Conservation (phyloP, 768 basidiomycete species). For the Pleurotus pulmonarius region DNA sequence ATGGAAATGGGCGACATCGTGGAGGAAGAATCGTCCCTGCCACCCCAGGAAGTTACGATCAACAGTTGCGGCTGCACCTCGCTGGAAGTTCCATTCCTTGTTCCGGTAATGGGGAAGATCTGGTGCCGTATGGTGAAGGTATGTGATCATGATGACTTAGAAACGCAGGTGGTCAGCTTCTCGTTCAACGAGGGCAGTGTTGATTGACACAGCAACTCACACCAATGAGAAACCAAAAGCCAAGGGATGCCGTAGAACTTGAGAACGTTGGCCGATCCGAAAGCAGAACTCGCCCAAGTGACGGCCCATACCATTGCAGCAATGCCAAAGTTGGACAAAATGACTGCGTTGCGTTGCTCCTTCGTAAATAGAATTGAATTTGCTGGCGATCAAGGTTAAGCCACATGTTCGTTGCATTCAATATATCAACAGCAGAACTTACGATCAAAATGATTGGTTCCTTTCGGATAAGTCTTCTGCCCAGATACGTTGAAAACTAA, state of each 20-base stretch:
- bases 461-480: slow-evolving; percentile 53
- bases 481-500: slow-evolving; percentile 61
- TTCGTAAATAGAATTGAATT: slow-evolving; percentile 54
- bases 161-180: slow-evolving; percentile 1
- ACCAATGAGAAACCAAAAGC: slow-evolving; percentile 55
- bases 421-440: slow-evolving; percentile 18
- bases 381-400: slow-evolving; percentile 27
- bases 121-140: slow-evolving; percentile 39
- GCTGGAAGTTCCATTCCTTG: slow-evolving; percentile 40
- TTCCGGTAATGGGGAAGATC: slow-evolving; percentile 44
- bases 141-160: slow-evolving; percentile 42
- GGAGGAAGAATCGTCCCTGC: slow-evolving; percentile 48
- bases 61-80: slow-evolving; percentile 45
- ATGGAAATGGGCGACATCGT: slow-evolving; percentile 43
- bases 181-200: neutral
- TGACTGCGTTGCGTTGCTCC: slow-evolving; percentile 46
- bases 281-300: slow-evolving; percentile 28
- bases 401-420: neutral
- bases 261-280: slow-evolving; percentile 35
- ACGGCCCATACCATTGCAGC: slow-evolving; percentile 41
- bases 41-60: slow-evolving; percentile 44
- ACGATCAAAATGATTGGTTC: slow-evolving; percentile 70
- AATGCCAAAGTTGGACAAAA: slow-evolving; percentile 58
- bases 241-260: slow-evolving; percentile 53
- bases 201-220: slow-evolving; percentile 23